Conservation (phyloP, 768 basidiomycete species). For the Sporobolomyces pararoseus region DNA sequence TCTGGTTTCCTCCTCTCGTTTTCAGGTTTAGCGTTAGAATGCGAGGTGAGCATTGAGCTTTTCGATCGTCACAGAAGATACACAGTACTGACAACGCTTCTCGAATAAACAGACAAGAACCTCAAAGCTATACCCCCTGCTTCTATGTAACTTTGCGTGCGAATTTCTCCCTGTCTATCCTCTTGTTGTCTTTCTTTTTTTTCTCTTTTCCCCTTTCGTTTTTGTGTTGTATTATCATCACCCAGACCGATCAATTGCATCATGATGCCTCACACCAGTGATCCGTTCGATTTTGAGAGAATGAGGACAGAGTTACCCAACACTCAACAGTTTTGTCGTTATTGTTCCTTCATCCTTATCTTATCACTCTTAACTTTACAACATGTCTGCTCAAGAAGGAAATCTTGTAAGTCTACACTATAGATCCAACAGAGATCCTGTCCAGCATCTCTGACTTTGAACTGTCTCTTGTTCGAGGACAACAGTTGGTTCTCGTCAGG, state of each 20-base stretch:
- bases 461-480: background rate
- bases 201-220: too few relatives aligned
- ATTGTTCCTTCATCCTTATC: background rate
- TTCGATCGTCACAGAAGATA: background rate
- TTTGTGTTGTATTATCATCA: too few relatives aligned
- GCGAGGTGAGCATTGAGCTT: conserved; percentile 9
- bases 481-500: conserved; percentile 36
- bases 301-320: background rate
- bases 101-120: background rate
- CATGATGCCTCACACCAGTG: too few relatives aligned
- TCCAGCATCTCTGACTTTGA: background rate
- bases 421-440: background rate
- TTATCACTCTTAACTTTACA: background rate
- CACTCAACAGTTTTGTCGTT: background rate
- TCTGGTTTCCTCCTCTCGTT: too few relatives aligned
- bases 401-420: conserved; percentile 12
- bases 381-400: conserved; percentile 26
- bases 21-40: conserved; percentile 23
- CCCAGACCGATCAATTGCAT: too few relatives aligned
- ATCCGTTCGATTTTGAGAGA: too few relatives aligned
- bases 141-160: background rate
- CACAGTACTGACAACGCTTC: background rate
- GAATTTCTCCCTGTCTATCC: background rate
- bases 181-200: background rate
- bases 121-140: conserved; percentile 8